Conservation (phyloP, 139 green algal species). For the Spirogloea muscicola region DNA sequence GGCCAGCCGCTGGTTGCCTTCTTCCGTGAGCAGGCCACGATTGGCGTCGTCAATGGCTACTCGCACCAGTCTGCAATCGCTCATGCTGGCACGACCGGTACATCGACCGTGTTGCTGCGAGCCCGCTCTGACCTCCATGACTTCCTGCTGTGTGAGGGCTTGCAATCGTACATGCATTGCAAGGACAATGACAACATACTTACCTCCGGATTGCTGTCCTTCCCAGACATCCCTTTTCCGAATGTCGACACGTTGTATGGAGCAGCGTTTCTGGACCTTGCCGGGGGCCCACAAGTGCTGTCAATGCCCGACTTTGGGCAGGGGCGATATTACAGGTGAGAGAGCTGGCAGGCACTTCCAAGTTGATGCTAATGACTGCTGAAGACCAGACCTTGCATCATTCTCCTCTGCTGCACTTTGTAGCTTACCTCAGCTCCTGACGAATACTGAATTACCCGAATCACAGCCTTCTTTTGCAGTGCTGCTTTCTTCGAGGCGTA, state of each 20-base stretch:
- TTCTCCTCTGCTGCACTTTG: too few species aligned
- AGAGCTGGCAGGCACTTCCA: too few species aligned
- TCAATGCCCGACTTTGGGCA: background rate
- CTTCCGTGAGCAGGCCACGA: constrained; percentile 8
- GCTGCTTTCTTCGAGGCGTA: constrained; percentile 4
- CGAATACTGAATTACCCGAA: background rate
- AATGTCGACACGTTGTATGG: constrained; percentile 14
- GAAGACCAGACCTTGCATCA: too few species aligned
- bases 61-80: background rate
- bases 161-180: too few species aligned
- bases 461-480: background rate
- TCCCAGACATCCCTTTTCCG: background rate
- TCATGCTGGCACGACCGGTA: background rate
- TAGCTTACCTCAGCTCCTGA: too few species aligned
- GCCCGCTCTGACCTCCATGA: background rate
- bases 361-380: too few species aligned
- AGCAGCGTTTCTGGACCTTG: background rate
- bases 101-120: background rate
- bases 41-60: background rate
- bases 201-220: too few species aligned
- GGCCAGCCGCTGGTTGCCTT: constrained; percentile 7
- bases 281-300: background rate
- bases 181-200: too few species aligned
- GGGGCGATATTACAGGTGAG: constrained; percentile 8
- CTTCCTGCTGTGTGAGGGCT: background rate